Conservation (phyloP, 441 rosid genomes). For the Isatis lusitanica region DNA sequence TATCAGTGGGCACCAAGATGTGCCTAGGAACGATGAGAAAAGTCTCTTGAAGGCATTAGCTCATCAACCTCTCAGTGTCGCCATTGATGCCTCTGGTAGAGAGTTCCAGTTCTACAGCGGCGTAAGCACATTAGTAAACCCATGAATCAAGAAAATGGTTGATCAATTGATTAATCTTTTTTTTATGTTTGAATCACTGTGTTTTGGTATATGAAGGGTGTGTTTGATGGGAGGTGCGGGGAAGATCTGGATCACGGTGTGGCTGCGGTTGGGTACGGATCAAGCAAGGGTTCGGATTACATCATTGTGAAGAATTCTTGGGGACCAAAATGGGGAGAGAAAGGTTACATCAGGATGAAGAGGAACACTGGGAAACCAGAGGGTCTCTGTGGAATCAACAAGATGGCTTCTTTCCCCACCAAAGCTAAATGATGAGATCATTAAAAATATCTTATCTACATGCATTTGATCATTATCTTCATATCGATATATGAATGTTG, state of each 20-base stretch:
- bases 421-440: conserved; percentile 39
- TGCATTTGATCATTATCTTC: conserved; percentile 8
- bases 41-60: conserved; percentile 60
- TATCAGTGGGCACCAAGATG: conserved; percentile 57
- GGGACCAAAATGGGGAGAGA: conserved; percentile 65
- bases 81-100: conserved; percentile 62
- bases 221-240: conserved; percentile 59
- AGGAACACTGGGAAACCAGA: conserved; percentile 55
- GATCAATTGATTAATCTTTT: not conserved
- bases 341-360: conserved; percentile 59
- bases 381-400: conserved; percentile 67
- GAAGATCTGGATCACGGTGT: conserved; percentile 62
- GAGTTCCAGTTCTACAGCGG: conserved; percentile 66
- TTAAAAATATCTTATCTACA: not conserved
- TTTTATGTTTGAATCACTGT: conserved; percentile 15
- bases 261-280: conserved; percentile 65
- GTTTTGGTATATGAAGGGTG: conserved; percentile 44
- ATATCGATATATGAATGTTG: not conserved
- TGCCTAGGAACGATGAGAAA: conserved; percentile 53
- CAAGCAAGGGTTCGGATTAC: conserved; percentile 52
- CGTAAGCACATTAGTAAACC: conserved; percentile 34
- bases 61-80: conserved; percentile 64
- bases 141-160: not conserved
- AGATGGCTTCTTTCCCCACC: conserved; percentile 62
- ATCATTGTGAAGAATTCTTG: conserved; percentile 63